A percentile compares a stretch with the other conserved stretches of the same genome.
Evolutionary conservation across 2,329 filamentous ascomycete species (phyloP).

Genomic region (Fusarium liriodendri): DNA sequence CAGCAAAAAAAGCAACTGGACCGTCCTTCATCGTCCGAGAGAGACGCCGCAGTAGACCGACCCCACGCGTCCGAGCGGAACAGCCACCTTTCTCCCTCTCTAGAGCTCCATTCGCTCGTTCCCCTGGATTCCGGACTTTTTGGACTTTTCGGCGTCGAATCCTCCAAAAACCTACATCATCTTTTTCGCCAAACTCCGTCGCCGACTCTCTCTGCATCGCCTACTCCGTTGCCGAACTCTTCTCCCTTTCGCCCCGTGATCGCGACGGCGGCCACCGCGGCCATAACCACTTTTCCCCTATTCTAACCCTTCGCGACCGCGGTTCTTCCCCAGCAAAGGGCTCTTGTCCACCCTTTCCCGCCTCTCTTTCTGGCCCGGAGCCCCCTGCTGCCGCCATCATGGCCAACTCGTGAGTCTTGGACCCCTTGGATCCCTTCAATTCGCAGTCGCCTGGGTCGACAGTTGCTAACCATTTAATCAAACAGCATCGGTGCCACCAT

Average conservation of each 20-base stretch:
- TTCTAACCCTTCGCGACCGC: slow-evolving; percentile 15
- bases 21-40: background rate
- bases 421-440: background rate
- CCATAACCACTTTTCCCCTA: slow-evolving; percentile 15
- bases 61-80: slow-evolving; percentile 43
- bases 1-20: background rate
- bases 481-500: slow-evolving; percentile 76
- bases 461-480: slow-evolving; percentile 28
- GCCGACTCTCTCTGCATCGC: slow-evolving; percentile 17
- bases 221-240: slow-evolving; percentile 3
- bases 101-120: slow-evolving; percentile 35
- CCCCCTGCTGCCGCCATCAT: slow-evolving; percentile 40
- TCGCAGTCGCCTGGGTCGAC: background rate
- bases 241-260: slow-evolving; percentile 27
- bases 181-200: background rate
- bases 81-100: slow-evolving; percentile 37
- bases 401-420: slow-evolving; percentile 46
- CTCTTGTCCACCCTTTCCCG: slow-evolving; percentile 31
- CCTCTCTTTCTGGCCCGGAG: slow-evolving; percentile 31
- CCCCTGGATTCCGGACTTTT: slow-evolving; percentile 41
- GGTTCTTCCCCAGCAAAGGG: slow-evolving; percentile 29
- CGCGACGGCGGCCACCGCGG: slow-evolving; percentile 18
- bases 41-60: slow-evolving; percentile 32
- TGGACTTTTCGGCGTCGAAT: slow-evolving; percentile 37
- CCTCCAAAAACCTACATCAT: slow-evolving; percentile 31